Evolutionary conservation across 176 grass and related monocot species (phyloP), one percentile per base, ranked within the genome.

Genomic region (Hsuehochloa calcarea): DNA sequence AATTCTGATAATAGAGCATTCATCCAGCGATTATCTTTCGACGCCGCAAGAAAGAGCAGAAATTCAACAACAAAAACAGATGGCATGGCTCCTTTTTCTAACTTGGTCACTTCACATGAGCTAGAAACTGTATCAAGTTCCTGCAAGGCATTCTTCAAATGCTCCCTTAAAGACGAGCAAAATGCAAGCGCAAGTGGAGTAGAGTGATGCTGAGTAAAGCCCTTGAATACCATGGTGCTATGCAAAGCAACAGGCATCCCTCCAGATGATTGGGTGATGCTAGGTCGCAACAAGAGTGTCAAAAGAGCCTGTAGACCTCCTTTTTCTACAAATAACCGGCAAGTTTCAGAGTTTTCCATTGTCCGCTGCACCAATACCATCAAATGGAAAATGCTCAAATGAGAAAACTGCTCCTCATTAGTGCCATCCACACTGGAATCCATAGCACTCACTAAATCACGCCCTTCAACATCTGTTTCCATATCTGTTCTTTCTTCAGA

Each of bases 161-260:
- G 91, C 86, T 96, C 91, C 69, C 72, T 93, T 45, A 99, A 83
- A 60, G 90, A 90, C n/a, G 91, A 96, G 64, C 88, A 95, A 89
- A 99, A 96, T 65, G 91, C 93, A 66, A 88, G 89, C 84, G 93
- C 96, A 81, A 99, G 93, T 34, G 96, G 91, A 80, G 90, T 84
- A 51, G 96, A 95, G 43, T 99, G 96, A 65, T 99, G 96, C 82
- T 94, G 96, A 62, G 93, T 99, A 78, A 99, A 99, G 35, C 96
- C 89, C 82, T 99, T 99, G 84, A 99, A 99, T 44, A 99, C 96
- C 72, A 99, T 88, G 63, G 93, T 96, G 70, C 96, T 99, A 88
- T 99, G 96, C 84, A 99, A 89, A 75, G 96, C 96, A 89, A 99
- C 96, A 76, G 96, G 96, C 93, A 96, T 99, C 70, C 93, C 96